Evolutionary conservation across 495 filamentous ascomycete species (phyloP), one percentile per base, ranked within the genome.

Genomic region (Lepidopterella palustris): DNA sequence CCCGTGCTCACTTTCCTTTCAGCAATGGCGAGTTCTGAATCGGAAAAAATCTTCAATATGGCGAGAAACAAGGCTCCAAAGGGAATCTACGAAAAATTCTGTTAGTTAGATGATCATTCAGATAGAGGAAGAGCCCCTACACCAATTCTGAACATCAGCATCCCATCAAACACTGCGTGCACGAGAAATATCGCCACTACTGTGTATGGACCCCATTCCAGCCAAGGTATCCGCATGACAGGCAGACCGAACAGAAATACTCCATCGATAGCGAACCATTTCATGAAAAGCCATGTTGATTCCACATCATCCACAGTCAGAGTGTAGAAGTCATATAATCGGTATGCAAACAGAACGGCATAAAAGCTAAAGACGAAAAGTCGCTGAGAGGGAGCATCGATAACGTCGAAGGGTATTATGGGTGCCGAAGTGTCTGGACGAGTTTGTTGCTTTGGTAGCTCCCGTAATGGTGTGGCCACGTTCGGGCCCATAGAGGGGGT

Each of bases 91-190:
- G 85, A 61, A 15, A 50, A 0, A 13, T 15, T 24, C 2, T 49
- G 55, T 63, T 45, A 63, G 60, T n/a, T n/a, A 18, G 27, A 9
- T 2, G 31, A 40, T 47, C 13, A 1, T 55, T 77, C 42, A 76
- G 20, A 52, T 29, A 45, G 21, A 58, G 55, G 20, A 42, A 25
- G 5, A 42, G 24, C 26, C 72, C 86, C 57, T 71, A 91, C 84
- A 39, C 87, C 86, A 51, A 96, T 86, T 57, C 88, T 87, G 70
- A 96, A 96, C 90, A 96, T 97, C 55, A 97, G 73, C 68, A 95
- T 82, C 59, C 82, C 83, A 75, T 96, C 89, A 21, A 87, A 71
- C 8, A 87, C 66, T 1, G 85, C 78, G 70, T 95, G 89, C 2
- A 79, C 49, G 9, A 88, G 64, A 67, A 90, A 91, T 15, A 87